These are phyloP conservation scores for Orbilia javanica DNA, from an alignment of 2,329 filamentous ascomycete species.

Conservation along the genomic window DNA sequence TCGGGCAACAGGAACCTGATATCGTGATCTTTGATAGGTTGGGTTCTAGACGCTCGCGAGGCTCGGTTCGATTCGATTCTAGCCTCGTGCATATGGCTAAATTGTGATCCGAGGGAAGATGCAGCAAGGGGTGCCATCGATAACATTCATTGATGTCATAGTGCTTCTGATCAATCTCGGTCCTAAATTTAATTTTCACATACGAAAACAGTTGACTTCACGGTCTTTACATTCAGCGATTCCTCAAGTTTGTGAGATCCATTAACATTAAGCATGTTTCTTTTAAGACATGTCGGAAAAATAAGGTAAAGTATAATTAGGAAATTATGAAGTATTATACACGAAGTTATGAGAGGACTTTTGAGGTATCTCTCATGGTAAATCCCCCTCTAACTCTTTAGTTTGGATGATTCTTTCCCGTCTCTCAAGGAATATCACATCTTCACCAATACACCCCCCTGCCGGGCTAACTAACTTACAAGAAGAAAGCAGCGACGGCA, in stretches of 20 bases:
- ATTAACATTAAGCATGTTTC: slow-evolving; percentile 51
- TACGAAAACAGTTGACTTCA: neutral
- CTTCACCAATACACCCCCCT: slow-evolving; percentile 1
- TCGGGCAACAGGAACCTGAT: neutral
- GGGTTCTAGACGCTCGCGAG: neutral
- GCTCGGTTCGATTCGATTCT: neutral
- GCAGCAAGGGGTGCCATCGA: neutral
- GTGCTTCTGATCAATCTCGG: no score
- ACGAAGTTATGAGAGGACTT: slow-evolving; percentile 28
- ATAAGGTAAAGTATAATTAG: slow-evolving; percentile 45
- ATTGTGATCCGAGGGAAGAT: neutral
- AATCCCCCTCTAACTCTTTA: neutral
- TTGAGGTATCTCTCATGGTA: slow-evolving; percentile 12
- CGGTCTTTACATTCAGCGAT: neutral
- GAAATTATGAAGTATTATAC: slow-evolving; percentile 55
- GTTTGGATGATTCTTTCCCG: neutral
- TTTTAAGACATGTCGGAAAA: slow-evolving; percentile 11
- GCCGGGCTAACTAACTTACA: slow-evolving; percentile 51
- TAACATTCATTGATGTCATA: neutral
- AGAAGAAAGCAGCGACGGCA: slow-evolving; percentile 59
- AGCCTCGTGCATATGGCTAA: neutral
- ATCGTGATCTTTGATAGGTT: neutral
- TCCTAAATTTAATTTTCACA: no score
- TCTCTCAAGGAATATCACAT: neutral
- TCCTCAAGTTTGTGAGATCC: slow-evolving; percentile 21